These are phyloP conservation scores for Yamadazyma epiphylla DNA, from an alignment of 1,139 yeast species.

Conservation along the genomic window DNA sequence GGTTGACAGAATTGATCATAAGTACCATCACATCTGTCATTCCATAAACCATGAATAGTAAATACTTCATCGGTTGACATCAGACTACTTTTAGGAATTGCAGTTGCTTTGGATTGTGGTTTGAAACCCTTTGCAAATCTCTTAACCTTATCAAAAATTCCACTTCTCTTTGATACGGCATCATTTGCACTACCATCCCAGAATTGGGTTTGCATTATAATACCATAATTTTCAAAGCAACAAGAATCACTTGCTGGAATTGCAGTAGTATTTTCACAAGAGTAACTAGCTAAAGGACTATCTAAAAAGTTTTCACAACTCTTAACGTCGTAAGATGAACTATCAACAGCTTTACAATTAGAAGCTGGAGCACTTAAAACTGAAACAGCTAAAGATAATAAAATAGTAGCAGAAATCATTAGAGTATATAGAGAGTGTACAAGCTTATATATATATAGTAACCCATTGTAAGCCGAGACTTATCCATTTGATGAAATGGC, in stretches of 20 bases:
- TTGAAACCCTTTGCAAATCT: constrained; percentile 8
- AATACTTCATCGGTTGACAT: constrained; percentile 20
- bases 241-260: constrained; percentile 23
- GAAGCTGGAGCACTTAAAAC: constrained; percentile 2
- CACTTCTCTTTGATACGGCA: background rate
- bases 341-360: constrained; percentile 2
- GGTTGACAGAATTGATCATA: constrained; percentile 31
- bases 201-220: constrained; percentile 37
- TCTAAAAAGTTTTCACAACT: constrained; percentile 6
- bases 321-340: constrained; percentile 4
- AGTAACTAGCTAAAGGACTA: constrained; percentile 14
- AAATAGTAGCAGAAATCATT: constrained; percentile 5
- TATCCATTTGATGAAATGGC: no score
- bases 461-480: background rate
- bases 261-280: constrained; percentile 25
- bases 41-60: constrained; percentile 44
- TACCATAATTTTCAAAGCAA: constrained; percentile 33
- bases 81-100: constrained; percentile 3
- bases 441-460: constrained; percentile 1
- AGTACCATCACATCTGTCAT: constrained; percentile 35
- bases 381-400: constrained; percentile 4
- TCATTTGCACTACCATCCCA: constrained; percentile 32
- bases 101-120: constrained; percentile 1
- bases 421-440: no score
- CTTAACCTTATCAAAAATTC: background rate